phyloP scores from a whole-genome alignment of 148 eudicot species.

The Heliosperma pusillum region DNA sequence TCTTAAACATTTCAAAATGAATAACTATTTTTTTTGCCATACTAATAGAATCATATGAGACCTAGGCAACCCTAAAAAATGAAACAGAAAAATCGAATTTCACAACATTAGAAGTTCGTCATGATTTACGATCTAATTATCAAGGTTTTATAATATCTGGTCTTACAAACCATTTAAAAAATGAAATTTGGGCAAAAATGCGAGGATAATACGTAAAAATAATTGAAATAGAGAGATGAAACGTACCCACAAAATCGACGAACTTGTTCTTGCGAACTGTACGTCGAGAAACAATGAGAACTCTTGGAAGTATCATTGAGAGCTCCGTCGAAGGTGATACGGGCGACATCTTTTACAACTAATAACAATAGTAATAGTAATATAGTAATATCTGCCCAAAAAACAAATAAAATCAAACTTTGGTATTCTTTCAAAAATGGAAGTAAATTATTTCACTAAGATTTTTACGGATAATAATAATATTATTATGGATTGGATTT shows the following conservation, averaged over 20 bases:
- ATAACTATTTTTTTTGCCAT: not conserved
- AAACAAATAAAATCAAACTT: not conserved
- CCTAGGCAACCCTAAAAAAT: not conserved
- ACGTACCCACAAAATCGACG: conserved; percentile 49
- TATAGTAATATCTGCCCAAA: not conserved
- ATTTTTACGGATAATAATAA: conserved; percentile 3
- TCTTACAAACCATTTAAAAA: not conserved
- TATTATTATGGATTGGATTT: not conserved
- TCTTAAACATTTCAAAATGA: not conserved
- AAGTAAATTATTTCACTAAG: not conserved
- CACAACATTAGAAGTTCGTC: not conserved
- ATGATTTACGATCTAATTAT: not conserved
- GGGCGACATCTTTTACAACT: conserved; percentile 10
- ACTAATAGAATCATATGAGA: not conserved
- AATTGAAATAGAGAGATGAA: not conserved
- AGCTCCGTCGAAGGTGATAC: conserved; percentile 22
- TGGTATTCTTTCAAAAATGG: not conserved
- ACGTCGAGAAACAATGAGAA: conserved; percentile 48
- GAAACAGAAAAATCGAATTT: too few species aligned
- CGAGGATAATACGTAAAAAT: too few species aligned
- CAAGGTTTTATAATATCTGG: too few species aligned
- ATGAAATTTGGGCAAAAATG: not conserved
- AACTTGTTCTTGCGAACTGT: conserved; percentile 55
- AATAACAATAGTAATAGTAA: not conserved
- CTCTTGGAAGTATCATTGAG: conserved; percentile 46